Conservation (phyloP, 257 asterid genomes). For the Striga asiatica region DNA sequence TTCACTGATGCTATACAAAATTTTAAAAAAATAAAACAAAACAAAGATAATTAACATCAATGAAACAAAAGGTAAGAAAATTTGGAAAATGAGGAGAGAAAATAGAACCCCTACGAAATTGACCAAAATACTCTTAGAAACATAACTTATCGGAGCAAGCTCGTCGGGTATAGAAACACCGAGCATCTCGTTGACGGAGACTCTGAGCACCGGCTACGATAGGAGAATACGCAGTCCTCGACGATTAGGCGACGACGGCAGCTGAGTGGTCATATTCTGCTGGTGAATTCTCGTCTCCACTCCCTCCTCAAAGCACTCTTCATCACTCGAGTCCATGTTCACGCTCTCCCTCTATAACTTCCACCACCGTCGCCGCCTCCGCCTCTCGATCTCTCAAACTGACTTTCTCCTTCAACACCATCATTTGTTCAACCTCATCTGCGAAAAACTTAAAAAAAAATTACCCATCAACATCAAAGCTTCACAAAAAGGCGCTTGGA, state of each 20-base stretch:
- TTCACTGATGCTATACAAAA: conserved; percentile 31
- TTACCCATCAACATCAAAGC: background rate
- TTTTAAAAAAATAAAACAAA: background rate
- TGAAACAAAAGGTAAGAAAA: too few species aligned
- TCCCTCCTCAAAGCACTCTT: conserved; percentile 28
- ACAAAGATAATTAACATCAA: background rate
- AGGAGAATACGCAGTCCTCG: conserved; percentile 29
- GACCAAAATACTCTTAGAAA: background rate
- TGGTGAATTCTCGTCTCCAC: conserved; percentile 22
- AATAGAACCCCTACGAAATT: background rate
- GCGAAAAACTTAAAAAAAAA: conserved; percentile 4
- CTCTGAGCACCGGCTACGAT: conserved; percentile 28
- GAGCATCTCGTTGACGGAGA: conserved; percentile 32
- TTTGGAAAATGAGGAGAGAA: background rate
- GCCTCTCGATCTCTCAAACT: conserved; percentile 42
- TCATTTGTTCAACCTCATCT: conserved; percentile 29
- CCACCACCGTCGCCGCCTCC: conserved; percentile 24
- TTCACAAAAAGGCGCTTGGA: background rate
- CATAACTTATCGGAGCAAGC: conserved; percentile 44
- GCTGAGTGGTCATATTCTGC: conserved; percentile 18
- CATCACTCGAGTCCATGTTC: conserved; percentile 33
- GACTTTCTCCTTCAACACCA: conserved; percentile 34
- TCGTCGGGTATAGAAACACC: conserved; percentile 48
- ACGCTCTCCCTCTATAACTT: conserved; percentile 24
- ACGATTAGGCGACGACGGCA: conserved; percentile 20